Base-by-base conservation (phyloP, 2,329 filamentous ascomycete genomes). In the Xylariaceae sp. region DNA sequence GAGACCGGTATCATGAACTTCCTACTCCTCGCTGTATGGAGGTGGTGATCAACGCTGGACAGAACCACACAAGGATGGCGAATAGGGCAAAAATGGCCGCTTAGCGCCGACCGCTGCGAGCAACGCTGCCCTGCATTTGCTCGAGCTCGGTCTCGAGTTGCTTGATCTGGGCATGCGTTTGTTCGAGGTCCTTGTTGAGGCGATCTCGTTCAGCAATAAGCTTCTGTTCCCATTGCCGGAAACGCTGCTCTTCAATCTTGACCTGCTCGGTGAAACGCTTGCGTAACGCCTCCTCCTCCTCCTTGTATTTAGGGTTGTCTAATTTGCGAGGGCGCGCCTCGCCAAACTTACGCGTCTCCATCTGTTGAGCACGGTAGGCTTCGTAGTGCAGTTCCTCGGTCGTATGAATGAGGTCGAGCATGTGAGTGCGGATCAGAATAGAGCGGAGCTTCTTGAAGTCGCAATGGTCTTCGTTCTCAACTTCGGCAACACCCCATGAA, bases 261-360 rank as follows among this genome's bases (percentile, higher is more conserved):
- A 99, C 94, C 77, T 99, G 94, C 81, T 99, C 94, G 66, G 94
- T 99, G 80, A 99, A 99, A 67, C 95, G 87, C 87, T 99, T 99
- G 78, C 94, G 88, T 63, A 99, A 86, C 59, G 91, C 90, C 83
- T 99, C 94, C 74, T 99, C 94, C 78, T 99, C 94, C 76, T 99
- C 94, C 86, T 99, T 99, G 85, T 97, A 99, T 83, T 99, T 99
- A 79, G 94, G 94, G 83, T 99, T 99, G 81, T 99, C 94, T 68
- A 99, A 83, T 85, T 99, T 99, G 77, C 93, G 85, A 66, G 94
- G 94, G 64, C 93, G 87, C 55, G 92, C 93, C 81, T 99, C 95
- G 77, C 94, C 94, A 67, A 99, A 97, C 80, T 99, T 99, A 79
- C 94, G 87, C 44, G 94, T 99, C 83, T 99, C 94, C 94, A 99